phyloP scores from a whole-genome alignment of 108 stramenopile genomes.

The Cyclotella baltica region DNA sequence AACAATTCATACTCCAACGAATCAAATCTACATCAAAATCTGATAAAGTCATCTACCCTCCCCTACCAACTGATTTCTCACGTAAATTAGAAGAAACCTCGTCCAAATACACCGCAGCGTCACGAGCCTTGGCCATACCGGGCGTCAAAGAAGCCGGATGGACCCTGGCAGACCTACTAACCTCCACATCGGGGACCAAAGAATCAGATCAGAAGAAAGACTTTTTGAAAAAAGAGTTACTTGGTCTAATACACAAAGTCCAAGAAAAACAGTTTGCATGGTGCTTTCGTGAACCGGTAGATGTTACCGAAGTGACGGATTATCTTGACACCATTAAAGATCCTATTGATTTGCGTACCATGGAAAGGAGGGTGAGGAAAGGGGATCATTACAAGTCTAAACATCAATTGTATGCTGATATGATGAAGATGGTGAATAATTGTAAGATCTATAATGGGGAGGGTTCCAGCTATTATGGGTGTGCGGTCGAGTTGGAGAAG shows the following conservation, averaged over 20 bases:
- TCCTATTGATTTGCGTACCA: conserved; percentile 92
- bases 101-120: conserved; percentile 53
- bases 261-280: conserved; percentile 92
- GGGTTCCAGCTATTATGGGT: conserved; percentile 76
- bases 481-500: conserved; percentile 79
- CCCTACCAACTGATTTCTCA: conserved; percentile 64
- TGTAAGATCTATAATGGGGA: conserved; percentile 93
- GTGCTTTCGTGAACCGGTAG: conserved; percentile 95
- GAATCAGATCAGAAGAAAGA: conserved; percentile 79
- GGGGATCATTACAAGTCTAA: conserved; percentile 86
- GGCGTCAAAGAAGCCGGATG: conserved; percentile 95
- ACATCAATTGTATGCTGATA: conserved; percentile 81
- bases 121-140: conserved; percentile 81
- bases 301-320: conserved; percentile 85
- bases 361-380: conserved; percentile 86
- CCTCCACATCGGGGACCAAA: conserved; percentile 68
- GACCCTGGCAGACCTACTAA: conserved; percentile 84
- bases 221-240: conserved; percentile 72
- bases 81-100: conserved; percentile 53
- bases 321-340: conserved; percentile 86
- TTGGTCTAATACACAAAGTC: conserved; percentile 74
- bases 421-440: conserved; percentile 94
- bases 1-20: conserved; percentile 69
- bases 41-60: conserved; percentile 68
- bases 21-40: conserved; percentile 65